A percentile compares a stretch with the other conserved stretches of the same genome.
Conservation (phyloP, 768 basidiomycete species). For the Sutorius australiensis region DNA sequence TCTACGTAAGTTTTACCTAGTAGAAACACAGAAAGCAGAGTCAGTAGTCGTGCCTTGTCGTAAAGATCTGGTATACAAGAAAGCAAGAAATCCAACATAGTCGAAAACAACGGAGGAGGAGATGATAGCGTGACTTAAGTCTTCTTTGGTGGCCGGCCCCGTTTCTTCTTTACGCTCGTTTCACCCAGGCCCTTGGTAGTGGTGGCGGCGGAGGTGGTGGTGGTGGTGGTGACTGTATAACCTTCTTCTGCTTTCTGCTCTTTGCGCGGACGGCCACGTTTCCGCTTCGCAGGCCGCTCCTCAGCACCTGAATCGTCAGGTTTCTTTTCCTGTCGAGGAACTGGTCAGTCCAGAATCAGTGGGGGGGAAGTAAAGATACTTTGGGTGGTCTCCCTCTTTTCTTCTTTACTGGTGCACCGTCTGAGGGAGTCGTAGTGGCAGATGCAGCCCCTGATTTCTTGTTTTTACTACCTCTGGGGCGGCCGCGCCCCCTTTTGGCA, state of each 20-base stretch:
- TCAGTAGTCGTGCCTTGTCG: constrained; percentile 33
- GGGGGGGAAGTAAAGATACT: constrained; percentile 29
- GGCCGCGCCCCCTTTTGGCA: constrained; percentile 77
- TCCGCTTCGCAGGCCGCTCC: constrained; percentile 57
- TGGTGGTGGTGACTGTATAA: constrained; percentile 33
- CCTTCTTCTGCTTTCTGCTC: constrained; percentile 45
- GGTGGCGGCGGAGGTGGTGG: constrained; percentile 19
- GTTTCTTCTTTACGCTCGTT: constrained; percentile 59
- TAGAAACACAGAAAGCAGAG: constrained; percentile 34
- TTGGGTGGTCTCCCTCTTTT: constrained; percentile 52
- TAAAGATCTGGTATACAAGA: constrained; percentile 34
- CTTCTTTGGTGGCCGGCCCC: constrained; percentile 64
- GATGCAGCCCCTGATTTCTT: constrained; percentile 44
- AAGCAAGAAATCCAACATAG: constrained; percentile 32
- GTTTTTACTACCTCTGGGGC: constrained; percentile 87
- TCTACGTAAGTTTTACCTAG: constrained; percentile 35
- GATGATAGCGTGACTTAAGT: constrained; percentile 13
- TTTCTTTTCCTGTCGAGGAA: constrained; percentile 31
- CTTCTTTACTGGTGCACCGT: constrained; percentile 35
- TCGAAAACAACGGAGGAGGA: constrained; percentile 19
- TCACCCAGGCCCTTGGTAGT: constrained; percentile 44
- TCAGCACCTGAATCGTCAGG: constrained; percentile 46
- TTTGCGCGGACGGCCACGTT: constrained; percentile 74
- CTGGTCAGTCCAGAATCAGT: constrained; percentile 23
- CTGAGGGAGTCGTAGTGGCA: constrained; percentile 26